Percentiles rank a stretch among this genome's conserved stretches.
Conservation (phyloP, 176 grass and related monocot genomes). For the maize (Zea mays) region Zm-B73-REFERENCE-NAM-5.0 NC_050097.1:226664001-226664500, state of each 20-base stretch:
- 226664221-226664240: not conserved
- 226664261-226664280: not conserved
- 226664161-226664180: not conserved
- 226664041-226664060: not conserved
- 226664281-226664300: not conserved
- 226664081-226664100: not conserved
- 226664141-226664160: not conserved
- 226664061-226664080: not conserved
- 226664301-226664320: not conserved
- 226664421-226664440: not conserved
- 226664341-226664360: not conserved
- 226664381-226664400: not conserved
- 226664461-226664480: not conserved
- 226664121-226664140: not conserved
- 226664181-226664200: not conserved
- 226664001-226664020: not conserved
- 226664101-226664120: not conserved
- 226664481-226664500: not conserved
- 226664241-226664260: not conserved
- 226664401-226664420: not conserved
- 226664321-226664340: not conserved
- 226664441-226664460: not conserved
- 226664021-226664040: not conserved
- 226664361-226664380: not conserved
- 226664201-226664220: not conserved